phyloP scores from a whole-genome alignment of 1,284 basidiomycete species.

The Ustilago sp. region DNA sequence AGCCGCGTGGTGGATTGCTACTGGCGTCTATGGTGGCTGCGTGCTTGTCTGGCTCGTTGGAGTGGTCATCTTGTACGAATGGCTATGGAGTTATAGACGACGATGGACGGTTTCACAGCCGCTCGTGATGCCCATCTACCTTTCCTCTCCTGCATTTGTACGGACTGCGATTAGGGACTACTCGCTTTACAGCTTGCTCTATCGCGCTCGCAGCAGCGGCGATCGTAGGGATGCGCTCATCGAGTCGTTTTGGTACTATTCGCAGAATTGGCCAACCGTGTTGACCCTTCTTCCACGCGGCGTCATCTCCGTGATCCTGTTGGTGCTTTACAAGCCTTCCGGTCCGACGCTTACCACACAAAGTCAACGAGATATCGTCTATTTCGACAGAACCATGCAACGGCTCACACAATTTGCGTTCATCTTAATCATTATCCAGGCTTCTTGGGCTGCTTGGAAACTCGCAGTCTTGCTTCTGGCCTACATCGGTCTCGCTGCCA shows the following conservation, averaged over 20 bases:
- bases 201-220: slow-evolving; percentile 37
- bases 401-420: slow-evolving; percentile 40
- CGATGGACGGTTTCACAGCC: slow-evolving; percentile 40
- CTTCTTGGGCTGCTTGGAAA: slow-evolving; percentile 54
- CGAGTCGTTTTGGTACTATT: slow-evolving; percentile 54
- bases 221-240: slow-evolving; percentile 36
- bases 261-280: slow-evolving; percentile 62
- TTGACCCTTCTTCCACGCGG: slow-evolving; percentile 51
- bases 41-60: slow-evolving; percentile 47
- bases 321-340: slow-evolving; percentile 44
- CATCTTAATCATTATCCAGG: slow-evolving; percentile 49
- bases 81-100: slow-evolving; percentile 31
- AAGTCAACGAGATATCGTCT: slow-evolving; percentile 30
- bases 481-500: slow-evolving; percentile 28
- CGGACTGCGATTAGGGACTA: slow-evolving; percentile 44
- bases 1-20: slow-evolving; percentile 56
- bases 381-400: slow-evolving; percentile 32
- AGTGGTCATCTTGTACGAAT: slow-evolving; percentile 51
- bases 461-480: slow-evolving; percentile 31
- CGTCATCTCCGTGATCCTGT: slow-evolving; percentile 39
- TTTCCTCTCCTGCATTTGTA: slow-evolving; percentile 45
- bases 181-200: slow-evolving; percentile 55
- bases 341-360: slow-evolving; percentile 16
- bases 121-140: slow-evolving; percentile 50
- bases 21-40: slow-evolving; percentile 42